Evolutionary conservation across 192 early-diverging fungal genomes (phyloP).

Genomic region (Jimgerdemannia lactiflua): DNA sequence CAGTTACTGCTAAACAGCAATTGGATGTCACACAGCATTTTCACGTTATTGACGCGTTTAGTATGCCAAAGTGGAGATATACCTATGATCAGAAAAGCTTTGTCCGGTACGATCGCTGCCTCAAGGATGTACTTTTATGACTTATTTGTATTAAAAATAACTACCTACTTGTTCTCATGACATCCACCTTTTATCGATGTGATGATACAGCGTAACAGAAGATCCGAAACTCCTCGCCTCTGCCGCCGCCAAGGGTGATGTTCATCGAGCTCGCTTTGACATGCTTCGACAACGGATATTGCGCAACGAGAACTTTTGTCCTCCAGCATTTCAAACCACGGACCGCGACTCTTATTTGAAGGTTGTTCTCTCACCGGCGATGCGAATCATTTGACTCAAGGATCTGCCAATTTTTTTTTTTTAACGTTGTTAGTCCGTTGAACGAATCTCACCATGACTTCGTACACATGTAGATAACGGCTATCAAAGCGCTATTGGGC

Average conservation of each 20-base stretch:
- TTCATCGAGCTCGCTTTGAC: constrained; percentile 79
- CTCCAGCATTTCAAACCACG: constrained; percentile 47
- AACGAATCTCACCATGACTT: constrained; percentile 2
- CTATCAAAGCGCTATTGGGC: constrained; percentile 80
- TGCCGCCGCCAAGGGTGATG: constrained; percentile 58
- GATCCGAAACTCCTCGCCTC: constrained; percentile 48
- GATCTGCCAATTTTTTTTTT: neutral
- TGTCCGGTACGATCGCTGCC: constrained; percentile 30
- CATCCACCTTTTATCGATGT: neutral
- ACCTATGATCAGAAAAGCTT: constrained; percentile 65
- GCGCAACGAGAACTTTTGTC: constrained; percentile 76
- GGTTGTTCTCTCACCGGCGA: constrained; percentile 13
- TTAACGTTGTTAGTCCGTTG: too few relatives aligned
- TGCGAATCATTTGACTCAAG: neutral
- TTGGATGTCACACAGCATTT: constrained; percentile 36
- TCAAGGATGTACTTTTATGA: neutral
- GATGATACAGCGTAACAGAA: constrained; percentile 19
- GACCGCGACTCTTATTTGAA: constrained; percentile 19
- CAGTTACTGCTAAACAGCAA: too few relatives aligned
- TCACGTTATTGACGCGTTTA: constrained; percentile 73
- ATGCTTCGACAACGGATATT: constrained; percentile 75
- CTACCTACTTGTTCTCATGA: neutral
- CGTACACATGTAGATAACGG: constrained; percentile 52
- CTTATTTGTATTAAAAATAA: neutral
- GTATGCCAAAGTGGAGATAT: constrained; percentile 68